Conservation (phyloP, 371 early-diverging fungal genomes). For the Actinomucor elegans region DNA sequence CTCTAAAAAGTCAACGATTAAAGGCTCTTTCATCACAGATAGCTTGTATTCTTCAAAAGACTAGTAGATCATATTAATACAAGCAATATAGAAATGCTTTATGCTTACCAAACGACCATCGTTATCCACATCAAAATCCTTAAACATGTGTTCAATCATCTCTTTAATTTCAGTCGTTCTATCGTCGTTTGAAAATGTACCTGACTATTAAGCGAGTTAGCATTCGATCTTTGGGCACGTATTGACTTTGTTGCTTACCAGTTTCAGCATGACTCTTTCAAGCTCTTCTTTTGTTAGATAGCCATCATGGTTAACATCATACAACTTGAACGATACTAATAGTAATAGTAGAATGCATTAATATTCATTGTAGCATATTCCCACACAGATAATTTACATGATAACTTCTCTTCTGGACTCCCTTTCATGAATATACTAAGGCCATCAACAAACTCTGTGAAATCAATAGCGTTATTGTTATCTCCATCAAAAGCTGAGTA, state of each 20-base stretch:
- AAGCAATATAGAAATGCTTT: slow-evolving; percentile 73
- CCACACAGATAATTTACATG: slow-evolving; percentile 45
- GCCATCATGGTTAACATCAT: slow-evolving; percentile 81
- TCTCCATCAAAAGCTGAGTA: slow-evolving; percentile 76
- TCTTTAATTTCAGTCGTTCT: slow-evolving; percentile 58
- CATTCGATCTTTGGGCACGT: slow-evolving; percentile 52
- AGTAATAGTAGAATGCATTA: too few species aligned
- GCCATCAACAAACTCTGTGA: slow-evolving; percentile 78
- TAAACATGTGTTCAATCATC: slow-evolving; percentile 74
- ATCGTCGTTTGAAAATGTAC: slow-evolving; percentile 74
- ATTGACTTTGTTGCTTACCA: slow-evolving; percentile 48
- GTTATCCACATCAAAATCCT: slow-evolving; percentile 83
- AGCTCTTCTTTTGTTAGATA: slow-evolving; percentile 75
- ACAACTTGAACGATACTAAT: slow-evolving; percentile 81
- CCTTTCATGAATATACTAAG: slow-evolving; percentile 80
- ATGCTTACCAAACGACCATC: slow-evolving; percentile 72
- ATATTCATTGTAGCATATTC: too few species aligned
- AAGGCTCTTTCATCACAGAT: slow-evolving; percentile 82
- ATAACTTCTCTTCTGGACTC: slow-evolving; percentile 75
- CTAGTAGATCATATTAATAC: slow-evolving; percentile 40
- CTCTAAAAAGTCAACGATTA: slow-evolving; percentile 79
- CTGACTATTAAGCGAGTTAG: slow-evolving; percentile 4
- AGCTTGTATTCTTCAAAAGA: slow-evolving; percentile 80
- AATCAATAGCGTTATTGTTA: slow-evolving; percentile 67
- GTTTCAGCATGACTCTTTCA: slow-evolving; percentile 69